Evolutionary conservation across 1,284 basidiomycete genomes (phyloP).

Genomic region (Mrakiaceae sp.): DNA sequence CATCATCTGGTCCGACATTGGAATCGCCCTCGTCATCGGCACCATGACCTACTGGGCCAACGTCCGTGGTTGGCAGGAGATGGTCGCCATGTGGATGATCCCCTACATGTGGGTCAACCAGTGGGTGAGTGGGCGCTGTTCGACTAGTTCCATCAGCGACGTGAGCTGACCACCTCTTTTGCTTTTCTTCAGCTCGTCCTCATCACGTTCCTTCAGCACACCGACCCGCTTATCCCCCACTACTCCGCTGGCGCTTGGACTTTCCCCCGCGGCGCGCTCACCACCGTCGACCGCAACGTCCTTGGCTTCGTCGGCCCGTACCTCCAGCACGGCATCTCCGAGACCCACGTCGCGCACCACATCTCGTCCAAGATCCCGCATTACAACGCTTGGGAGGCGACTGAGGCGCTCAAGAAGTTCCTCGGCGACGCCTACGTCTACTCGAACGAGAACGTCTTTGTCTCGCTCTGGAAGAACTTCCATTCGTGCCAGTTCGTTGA

Average conservation of each 20-base stretch:
- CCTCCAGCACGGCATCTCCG: constrained; percentile 46
- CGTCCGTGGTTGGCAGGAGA: constrained; percentile 58
- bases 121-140: constrained; percentile 24
- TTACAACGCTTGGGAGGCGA: constrained; percentile 78
- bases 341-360: constrained; percentile 88
- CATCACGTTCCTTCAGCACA: constrained; percentile 95
- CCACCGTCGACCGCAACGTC: constrained; percentile 82
- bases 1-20: constrained; percentile 75
- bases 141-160: constrained; percentile 42
- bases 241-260: constrained; percentile 81
- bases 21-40: constrained; percentile 60
- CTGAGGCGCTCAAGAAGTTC: constrained; percentile 69
- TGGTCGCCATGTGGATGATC: constrained; percentile 70
- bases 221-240: constrained; percentile 58
- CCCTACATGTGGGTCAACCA: constrained; percentile 82
- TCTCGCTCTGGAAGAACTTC: constrained; percentile 40
- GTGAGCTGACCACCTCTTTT: constrained; percentile 69
- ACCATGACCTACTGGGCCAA: constrained; percentile 50
- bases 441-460: constrained; percentile 42
- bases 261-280: constrained; percentile 87
- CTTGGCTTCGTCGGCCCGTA: constrained; percentile 66
- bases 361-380: constrained; percentile 88
- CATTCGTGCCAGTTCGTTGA: constrained; percentile 64
- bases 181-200: constrained; percentile 50
- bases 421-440: constrained; percentile 40